A percentile compares a stretch with the other conserved stretches of the same genome.
Evolutionary conservation across 1,284 basidiomycete species (phyloP).

Genomic region (Tilletia caries): DNA sequence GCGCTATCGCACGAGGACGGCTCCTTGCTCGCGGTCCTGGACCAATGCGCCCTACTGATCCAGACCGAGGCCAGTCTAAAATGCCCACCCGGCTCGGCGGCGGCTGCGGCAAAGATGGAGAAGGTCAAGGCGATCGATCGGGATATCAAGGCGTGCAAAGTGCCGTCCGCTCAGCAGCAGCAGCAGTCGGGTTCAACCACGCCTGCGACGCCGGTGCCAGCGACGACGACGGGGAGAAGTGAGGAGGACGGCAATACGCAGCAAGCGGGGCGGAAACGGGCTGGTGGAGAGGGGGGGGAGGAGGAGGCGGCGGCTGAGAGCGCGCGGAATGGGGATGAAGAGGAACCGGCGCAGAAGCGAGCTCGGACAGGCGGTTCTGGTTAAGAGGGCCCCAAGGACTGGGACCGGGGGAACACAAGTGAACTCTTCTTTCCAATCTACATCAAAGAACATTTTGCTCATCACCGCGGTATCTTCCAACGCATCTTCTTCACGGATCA

Average conservation of each 20-base stretch:
- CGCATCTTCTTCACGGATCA: no score
- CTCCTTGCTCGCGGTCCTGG: slow-evolving; percentile 15
- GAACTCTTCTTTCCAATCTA: no score
- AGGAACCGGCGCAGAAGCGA: no score
- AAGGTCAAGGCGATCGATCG: slow-evolving; percentile 36
- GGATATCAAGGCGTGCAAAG: slow-evolving; percentile 9
- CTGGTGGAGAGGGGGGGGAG: not conserved
- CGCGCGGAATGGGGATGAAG: not conserved
- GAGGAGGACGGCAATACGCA: not conserved
- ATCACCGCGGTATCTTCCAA: no score
- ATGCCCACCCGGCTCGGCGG: slow-evolving; percentile 2
- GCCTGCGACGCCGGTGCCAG: not conserved
- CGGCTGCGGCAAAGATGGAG: slow-evolving; percentile 27
- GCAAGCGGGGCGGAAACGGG: not conserved
- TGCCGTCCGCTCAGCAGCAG: not conserved
- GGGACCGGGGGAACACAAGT: no score
- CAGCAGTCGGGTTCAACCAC: not conserved
- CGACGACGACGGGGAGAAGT: not conserved
- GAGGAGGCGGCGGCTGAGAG: not conserved
- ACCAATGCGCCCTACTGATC: not conserved
- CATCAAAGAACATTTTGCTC: no score
- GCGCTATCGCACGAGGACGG: not conserved
- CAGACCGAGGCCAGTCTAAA: not conserved
- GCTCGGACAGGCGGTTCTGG: no score
- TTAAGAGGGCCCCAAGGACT: no score